Evolutionary conservation across 495 filamentous ascomycete species (phyloP), one percentile per base, ranked within the genome.

Genomic region (Hyaloscypha bicolor): DNA sequence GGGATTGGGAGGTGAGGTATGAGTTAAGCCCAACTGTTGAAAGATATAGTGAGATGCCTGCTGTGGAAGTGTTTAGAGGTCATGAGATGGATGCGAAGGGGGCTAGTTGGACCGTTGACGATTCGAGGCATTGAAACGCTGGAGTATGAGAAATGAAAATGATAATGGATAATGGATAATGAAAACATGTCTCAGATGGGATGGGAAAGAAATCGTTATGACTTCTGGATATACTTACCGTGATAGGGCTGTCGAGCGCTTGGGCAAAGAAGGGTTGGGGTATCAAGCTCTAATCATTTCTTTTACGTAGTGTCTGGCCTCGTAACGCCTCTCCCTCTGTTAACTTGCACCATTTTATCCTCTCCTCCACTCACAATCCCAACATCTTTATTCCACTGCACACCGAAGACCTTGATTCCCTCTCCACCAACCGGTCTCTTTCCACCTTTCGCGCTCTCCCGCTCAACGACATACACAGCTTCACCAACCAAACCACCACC

Each of bases 291-390:
- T 16, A 1, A 6, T 16, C 9, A 4, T 56, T 29, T 32, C 6
- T 29, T 56, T 30, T n/a, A 59, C 1, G 30, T 59, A 35, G 35
- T 32, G 16, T 55, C 67, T 4, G 62, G 39, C 56, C 67, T 67
- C 0, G 72, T 74, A 48, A 74, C 67, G 6, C 69, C 72, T 32
- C 62, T 65, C 9, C 89, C 89, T 60, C 84, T 81, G 79, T 99
- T 96, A 66, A 98, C 87, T 80, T 98, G 96, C 69, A 98, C 89
- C 80, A 85, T 86, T 80, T 91, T 93, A 76, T 99, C 95, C 85
- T 97, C 93, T 14, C 93, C 92, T 6, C 81, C 93, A 76, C 91
- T 96, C 29, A 97, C 90, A 76, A 99, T 97, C 9, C 95, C 95
- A 52, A 96, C 82, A 22, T 82, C 81, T 70, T 79, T 78, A 79